Percentiles rank a stretch among this genome's conserved stretches.
Evolutionary conservation across 768 basidiomycete genomes (phyloP).

Genomic region (Podaxis carcinomalis): DNA sequence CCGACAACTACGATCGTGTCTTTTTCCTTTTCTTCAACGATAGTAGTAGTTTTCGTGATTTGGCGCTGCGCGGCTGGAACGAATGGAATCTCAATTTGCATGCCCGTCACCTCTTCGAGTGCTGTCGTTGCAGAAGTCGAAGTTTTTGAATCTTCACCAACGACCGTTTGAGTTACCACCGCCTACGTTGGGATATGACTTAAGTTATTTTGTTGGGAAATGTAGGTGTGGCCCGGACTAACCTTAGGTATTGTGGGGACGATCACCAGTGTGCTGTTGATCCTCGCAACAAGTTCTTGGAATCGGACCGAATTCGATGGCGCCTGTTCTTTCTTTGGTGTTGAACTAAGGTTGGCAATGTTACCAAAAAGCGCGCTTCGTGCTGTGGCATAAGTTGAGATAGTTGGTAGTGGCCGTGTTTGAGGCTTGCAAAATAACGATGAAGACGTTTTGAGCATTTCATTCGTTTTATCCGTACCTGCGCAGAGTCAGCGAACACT

Average conservation of each 20-base stretch:
- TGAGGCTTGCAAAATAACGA: slow-evolving; percentile 26
- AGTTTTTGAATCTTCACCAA: background rate
- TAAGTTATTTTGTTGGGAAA: background rate
- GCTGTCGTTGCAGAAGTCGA: slow-evolving; percentile 11
- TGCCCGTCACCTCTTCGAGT: slow-evolving; percentile 20
- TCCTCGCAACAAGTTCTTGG: slow-evolving; percentile 53
- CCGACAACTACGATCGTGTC: slow-evolving; percentile 75
- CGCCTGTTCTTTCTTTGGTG: background rate
- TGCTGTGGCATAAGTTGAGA: slow-evolving; percentile 20
- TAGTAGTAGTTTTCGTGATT: slow-evolving; percentile 22
- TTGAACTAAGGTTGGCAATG: background rate
- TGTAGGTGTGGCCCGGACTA: slow-evolving; percentile 5
- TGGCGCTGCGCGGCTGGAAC: slow-evolving; percentile 62
- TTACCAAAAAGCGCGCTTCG: slow-evolving; percentile 45
- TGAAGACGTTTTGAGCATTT: slow-evolving; percentile 18
- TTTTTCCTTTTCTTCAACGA: slow-evolving; percentile 37
- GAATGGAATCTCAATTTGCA: slow-evolving; percentile 72
- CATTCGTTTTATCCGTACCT: slow-evolving; percentile 9
- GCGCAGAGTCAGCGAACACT: background rate
- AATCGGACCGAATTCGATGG: slow-evolving; percentile 30
- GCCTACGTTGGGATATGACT: background rate
- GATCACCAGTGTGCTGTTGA: slow-evolving; percentile 62
- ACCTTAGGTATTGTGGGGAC: slow-evolving; percentile 50
- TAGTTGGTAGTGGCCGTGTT: slow-evolving; percentile 16
- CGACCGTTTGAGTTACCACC: background rate